These are phyloP conservation scores for Xerocomellus chrysenteron DNA, from an alignment of 768 basidiomycete genomes.

Conservation along the genomic window DNA sequence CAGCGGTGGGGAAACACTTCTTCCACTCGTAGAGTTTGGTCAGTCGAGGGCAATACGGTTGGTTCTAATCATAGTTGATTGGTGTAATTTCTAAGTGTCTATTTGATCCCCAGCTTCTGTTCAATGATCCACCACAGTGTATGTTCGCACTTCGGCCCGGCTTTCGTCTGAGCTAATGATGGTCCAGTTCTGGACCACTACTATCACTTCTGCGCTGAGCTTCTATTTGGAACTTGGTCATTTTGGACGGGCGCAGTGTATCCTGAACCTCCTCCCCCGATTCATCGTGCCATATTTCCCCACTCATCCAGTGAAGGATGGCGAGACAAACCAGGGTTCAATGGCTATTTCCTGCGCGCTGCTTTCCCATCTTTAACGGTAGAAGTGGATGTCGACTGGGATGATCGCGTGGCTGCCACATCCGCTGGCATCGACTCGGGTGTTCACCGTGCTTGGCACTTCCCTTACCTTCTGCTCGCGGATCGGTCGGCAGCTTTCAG, in stretches of 20 bases:
- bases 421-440: slow-evolving; percentile 21
- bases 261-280: slow-evolving; percentile 45
- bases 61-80: slow-evolving; percentile 18
- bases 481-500: slow-evolving; percentile 79
- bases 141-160: slow-evolving; percentile 3
- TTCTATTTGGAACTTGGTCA: slow-evolving; percentile 72
- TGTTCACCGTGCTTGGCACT: slow-evolving; percentile 58
- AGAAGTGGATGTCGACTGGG: slow-evolving; percentile 71
- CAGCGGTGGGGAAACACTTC: slow-evolving; percentile 54
- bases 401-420: slow-evolving; percentile 49
- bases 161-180: neutral
- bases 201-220: slow-evolving; percentile 85
- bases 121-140: slow-evolving; percentile 71
- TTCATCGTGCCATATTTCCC: slow-evolving; percentile 71
- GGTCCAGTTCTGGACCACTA: slow-evolving; percentile 69
- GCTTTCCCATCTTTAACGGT: slow-evolving; percentile 70
- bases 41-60: slow-evolving; percentile 73
- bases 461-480: slow-evolving; percentile 65
- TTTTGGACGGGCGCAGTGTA: slow-evolving; percentile 60
- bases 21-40: slow-evolving; percentile 53
- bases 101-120: slow-evolving; percentile 41
- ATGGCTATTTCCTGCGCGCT: slow-evolving; percentile 71
- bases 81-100: slow-evolving; percentile 1
- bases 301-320: slow-evolving; percentile 58
- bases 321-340: slow-evolving; percentile 79